Evolutionary conservation across 2,329 filamentous ascomycete genomes (phyloP).

Genomic region (Bipolaris victoriae): DNA sequence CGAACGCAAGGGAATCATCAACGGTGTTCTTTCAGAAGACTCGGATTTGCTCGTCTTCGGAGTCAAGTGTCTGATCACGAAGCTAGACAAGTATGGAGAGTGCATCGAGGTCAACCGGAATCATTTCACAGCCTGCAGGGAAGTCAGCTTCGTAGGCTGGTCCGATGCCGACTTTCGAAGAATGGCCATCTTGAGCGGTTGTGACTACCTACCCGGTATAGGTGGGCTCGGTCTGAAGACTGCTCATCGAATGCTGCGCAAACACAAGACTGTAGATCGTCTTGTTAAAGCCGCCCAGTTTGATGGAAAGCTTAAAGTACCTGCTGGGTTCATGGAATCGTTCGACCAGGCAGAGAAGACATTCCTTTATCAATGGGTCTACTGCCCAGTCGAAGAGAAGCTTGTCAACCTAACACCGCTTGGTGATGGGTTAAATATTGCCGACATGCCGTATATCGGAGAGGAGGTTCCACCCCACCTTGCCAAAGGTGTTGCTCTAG

Average conservation of each 20-base stretch:
- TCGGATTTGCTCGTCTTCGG: conserved; percentile 96
- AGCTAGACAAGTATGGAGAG: conserved; percentile 91
- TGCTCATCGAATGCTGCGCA: conserved; percentile 86
- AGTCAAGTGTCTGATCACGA: conserved; percentile 86
- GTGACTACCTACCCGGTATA: conserved; percentile 90
- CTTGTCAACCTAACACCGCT: conserved; percentile 78
- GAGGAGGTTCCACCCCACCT: conserved; percentile 70
- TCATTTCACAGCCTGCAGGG: conserved; percentile 86
- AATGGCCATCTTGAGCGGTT: conserved; percentile 97
- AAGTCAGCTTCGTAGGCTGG: conserved; percentile 90
- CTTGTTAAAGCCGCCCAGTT: conserved; percentile 84
- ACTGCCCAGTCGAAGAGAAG: conserved; percentile 73
- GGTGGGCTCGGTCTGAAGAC: conserved; percentile 90
- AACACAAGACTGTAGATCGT: conserved; percentile 85
- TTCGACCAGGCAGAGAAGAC: conserved; percentile 91
- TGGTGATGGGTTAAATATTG: conserved; percentile 66
- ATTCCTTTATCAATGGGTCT: conserved; percentile 94
- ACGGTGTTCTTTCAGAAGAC: conserved; percentile 92
- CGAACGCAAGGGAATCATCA: conserved; percentile 81
- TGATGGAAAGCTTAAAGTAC: conserved; percentile 82
- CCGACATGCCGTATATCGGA: conserved; percentile 83
- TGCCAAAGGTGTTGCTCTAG: conserved; percentile 75
- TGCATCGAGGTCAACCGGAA: conserved; percentile 89
- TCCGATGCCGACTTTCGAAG: conserved; percentile 86
- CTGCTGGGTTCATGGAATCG: conserved; percentile 76